A percentile compares a stretch with the other conserved stretches of the same genome.
Evolutionary conservation across 2,329 filamentous ascomycete species (phyloP).

Genomic region (Colletotrichum neosansevieriae): DNA sequence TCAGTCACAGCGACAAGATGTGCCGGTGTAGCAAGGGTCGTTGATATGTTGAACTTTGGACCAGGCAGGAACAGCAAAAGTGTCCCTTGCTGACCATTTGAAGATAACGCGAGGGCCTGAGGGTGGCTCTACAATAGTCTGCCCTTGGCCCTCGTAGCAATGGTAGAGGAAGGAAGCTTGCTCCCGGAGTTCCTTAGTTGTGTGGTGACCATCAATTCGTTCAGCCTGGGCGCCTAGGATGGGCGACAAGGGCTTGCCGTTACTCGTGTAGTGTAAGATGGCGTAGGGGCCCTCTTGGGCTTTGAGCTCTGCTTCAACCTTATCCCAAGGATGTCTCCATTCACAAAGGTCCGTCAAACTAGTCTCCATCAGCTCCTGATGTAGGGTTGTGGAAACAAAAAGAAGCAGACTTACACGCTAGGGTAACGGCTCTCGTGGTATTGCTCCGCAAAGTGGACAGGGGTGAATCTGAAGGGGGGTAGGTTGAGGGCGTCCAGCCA

Average conservation of each 20-base stretch:
- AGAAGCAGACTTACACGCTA: conserved; percentile 48
- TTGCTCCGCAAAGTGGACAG: conserved; percentile 67
- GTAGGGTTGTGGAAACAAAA: no score
- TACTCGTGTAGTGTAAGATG: conserved; percentile 52
- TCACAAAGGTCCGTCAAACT: conserved; percentile 49
- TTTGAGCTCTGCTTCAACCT: conserved; percentile 56
- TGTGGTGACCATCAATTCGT: conserved; percentile 53
- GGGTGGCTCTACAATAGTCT: conserved; percentile 53
- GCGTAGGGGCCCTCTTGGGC: conserved; percentile 45
- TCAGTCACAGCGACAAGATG: conserved; percentile 53
- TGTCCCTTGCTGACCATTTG: conserved; percentile 61
- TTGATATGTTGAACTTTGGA: conserved; percentile 60
- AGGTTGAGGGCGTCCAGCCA: conserved; percentile 70
- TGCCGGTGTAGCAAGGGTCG: conserved; percentile 43
- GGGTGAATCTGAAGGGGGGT: conserved; percentile 62
- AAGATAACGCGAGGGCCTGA: conserved; percentile 49
- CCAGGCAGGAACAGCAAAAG: conserved; percentile 67
- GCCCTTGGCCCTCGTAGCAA: conserved; percentile 61
- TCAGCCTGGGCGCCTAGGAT: conserved; percentile 63
- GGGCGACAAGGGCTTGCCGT: conserved; percentile 52
- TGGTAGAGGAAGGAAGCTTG: conserved; percentile 65
- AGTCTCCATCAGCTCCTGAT: no score
- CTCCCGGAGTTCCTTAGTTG: conserved; percentile 54
- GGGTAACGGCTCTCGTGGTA: conserved; percentile 62
- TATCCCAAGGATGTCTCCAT: conserved; percentile 59